A percentile compares a stretch with the other conserved stretches of the same genome.
These are phyloP conservation scores for Russula lepida DNA, from an alignment of 768 basidiomycete species.

Conservation along the genomic window DNA sequence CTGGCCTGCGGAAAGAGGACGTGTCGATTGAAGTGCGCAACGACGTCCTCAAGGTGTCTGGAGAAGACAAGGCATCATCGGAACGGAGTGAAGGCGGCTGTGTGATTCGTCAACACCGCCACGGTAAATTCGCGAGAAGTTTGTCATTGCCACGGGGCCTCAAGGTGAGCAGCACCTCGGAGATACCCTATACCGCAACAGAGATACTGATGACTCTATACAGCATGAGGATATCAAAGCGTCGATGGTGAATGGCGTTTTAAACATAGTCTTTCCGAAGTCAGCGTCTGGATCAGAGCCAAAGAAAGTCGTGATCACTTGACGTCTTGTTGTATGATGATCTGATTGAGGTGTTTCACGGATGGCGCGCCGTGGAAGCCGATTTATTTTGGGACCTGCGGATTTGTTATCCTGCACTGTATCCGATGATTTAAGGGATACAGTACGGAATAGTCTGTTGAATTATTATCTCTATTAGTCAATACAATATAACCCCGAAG, in stretches of 20 bases:
- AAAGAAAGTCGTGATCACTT: slow-evolving; percentile 34
- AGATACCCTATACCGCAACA: neutral
- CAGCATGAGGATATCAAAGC: slow-evolving; percentile 32
- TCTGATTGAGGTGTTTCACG: neutral
- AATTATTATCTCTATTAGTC: neutral
- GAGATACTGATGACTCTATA: neutral
- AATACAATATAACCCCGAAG: neutral
- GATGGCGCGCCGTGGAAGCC: neutral
- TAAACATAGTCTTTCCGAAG: slow-evolving; percentile 43
- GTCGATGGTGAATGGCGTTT: slow-evolving; percentile 38
- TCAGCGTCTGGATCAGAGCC: slow-evolving; percentile 35
- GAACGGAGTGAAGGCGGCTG: slow-evolving; percentile 32
- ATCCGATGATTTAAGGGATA: no score
- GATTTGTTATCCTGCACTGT: no score
- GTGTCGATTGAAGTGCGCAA: slow-evolving; percentile 44
- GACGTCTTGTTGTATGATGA: neutral
- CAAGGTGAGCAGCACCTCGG: slow-evolving; percentile 21
- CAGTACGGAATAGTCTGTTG: no score
- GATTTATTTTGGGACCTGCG: neutral
- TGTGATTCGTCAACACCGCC: slow-evolving; percentile 27
- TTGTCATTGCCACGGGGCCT: slow-evolving; percentile 25
- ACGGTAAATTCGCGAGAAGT: slow-evolving; percentile 25
- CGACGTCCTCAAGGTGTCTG: slow-evolving; percentile 41
- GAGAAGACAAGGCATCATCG: slow-evolving; percentile 32
- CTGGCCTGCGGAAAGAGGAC: slow-evolving; percentile 43